Evolutionary conservation across 2,329 filamentous ascomycete genomes (phyloP).

Genomic region (Fusarium denticulatum): DNA sequence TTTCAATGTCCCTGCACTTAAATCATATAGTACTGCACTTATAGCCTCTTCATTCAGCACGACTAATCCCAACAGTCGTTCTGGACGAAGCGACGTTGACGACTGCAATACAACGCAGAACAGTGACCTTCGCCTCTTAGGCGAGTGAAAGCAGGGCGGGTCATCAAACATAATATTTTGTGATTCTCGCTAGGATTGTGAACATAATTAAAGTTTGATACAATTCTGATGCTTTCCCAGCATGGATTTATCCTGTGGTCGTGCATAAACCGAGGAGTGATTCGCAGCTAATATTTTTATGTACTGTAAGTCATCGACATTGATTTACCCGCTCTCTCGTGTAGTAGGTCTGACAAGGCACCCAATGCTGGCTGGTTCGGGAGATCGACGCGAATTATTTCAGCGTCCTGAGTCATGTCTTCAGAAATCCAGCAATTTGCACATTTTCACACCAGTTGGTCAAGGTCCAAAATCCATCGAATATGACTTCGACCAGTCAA

Average conservation of each 20-base stretch:
- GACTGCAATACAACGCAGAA: conserved; percentile 16
- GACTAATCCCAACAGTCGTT: not conserved
- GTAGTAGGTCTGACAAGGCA: not conserved
- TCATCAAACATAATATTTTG: not conserved
- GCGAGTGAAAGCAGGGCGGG: not conserved
- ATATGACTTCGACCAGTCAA: conserved; percentile 12
- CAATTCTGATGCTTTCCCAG: not conserved
- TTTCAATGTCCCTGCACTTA: conserved; percentile 22
- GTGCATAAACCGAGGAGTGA: not conserved
- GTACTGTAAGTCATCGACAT: not conserved
- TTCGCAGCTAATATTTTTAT: not conserved
- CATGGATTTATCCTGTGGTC: not conserved
- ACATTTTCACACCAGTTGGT: not conserved
- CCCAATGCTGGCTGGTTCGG: conserved; percentile 30
- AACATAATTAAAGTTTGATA: not conserved
- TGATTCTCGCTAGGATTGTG: not conserved
- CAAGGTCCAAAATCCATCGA: not conserved
- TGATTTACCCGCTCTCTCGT: not conserved
- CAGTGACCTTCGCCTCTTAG: conserved; percentile 2
- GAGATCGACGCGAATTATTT: conserved; percentile 42
- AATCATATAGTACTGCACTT: conserved; percentile 33
- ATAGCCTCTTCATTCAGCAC: conserved; percentile 26
- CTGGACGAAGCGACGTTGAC: conserved; percentile 21
- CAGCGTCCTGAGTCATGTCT: conserved; percentile 35
- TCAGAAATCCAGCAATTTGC: conserved; percentile 12